These are phyloP conservation scores for Phytophthora pini DNA, from an alignment of 352 stramenopile species.

Conservation along the genomic window DNA sequence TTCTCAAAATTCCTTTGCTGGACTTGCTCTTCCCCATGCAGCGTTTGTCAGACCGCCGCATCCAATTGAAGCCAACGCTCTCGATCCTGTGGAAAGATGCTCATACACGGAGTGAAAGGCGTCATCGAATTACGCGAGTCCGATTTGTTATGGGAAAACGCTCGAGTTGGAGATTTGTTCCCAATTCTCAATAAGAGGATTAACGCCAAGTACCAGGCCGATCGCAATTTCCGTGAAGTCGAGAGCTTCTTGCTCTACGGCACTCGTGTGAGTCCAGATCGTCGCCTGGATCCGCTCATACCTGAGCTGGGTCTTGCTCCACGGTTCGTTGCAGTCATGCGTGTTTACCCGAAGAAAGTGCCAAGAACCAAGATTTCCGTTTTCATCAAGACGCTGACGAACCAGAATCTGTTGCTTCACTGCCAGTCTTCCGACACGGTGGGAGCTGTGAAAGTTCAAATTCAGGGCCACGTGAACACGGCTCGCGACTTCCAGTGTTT, in stretches of 20 bases:
- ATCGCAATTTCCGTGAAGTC: no score
- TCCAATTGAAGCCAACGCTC: no score
- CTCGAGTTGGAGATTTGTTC: constrained; percentile 9
- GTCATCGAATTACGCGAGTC: not conserved
- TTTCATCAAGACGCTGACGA: constrained; percentile 5
- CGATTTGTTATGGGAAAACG: not conserved
- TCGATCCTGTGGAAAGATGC: constrained; percentile 1
- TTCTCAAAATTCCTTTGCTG: no score
- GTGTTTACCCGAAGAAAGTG: no score
- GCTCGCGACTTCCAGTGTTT: constrained; percentile 4
- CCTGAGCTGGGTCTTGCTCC: constrained; percentile 9
- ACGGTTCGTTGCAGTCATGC: constrained; percentile 13
- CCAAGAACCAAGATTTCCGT: not conserved
- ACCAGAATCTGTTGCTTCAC: not conserved
- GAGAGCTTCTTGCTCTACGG: no score
- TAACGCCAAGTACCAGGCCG: no score
- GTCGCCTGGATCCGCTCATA: not conserved
- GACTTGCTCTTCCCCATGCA: no score
- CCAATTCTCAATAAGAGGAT: not conserved
- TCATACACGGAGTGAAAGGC: not conserved
- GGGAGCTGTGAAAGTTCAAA: constrained; percentile 10
- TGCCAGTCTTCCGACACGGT: constrained; percentile 7
- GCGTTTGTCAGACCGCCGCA: no score
- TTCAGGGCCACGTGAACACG: constrained; percentile 10
- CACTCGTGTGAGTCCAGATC: no score